These are phyloP conservation scores for Macrophomina phaseolina DNA, from an alignment of 2,329 filamentous ascomycete genomes.

Conservation along the genomic window DNA sequence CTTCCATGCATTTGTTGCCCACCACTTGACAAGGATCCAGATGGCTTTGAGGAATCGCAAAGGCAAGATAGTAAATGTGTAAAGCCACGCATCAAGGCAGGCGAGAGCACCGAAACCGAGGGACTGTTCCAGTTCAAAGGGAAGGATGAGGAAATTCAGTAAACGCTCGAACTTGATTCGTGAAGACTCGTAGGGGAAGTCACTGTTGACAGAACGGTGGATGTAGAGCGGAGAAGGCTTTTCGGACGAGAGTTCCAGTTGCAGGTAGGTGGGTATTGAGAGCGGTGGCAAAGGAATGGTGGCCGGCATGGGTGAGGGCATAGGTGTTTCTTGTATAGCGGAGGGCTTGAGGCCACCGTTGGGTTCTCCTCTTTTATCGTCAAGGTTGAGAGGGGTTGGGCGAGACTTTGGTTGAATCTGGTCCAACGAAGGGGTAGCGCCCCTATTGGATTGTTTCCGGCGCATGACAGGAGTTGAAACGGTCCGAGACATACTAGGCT, in stretches of 20 bases:
- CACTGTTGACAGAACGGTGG: conserved; percentile 60
- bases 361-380: conserved; percentile 36
- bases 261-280: conserved; percentile 69
- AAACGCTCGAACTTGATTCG: conserved; percentile 90
- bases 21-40: conserved; percentile 78
- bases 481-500: conserved; percentile 22
- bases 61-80: conserved; percentile 94
- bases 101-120: conserved; percentile 88
- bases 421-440: conserved; percentile 16
- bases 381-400: conserved; percentile 43
- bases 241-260: conserved; percentile 66
- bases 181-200: conserved; percentile 87
- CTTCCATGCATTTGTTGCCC: conserved; percentile 72
- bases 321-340: conserved; percentile 38
- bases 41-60: conserved; percentile 84
- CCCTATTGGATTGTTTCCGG: conserved; percentile 40
- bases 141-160: conserved; percentile 84
- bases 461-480: conserved; percentile 44
- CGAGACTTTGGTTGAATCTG: conserved; percentile 26
- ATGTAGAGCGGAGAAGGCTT: conserved; percentile 68
- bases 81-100: conserved; percentile 94
- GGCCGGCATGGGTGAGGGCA: conserved; percentile 54
- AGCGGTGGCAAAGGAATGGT: conserved; percentile 66
- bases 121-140: conserved; percentile 80
- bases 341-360: conserved; percentile 38